These are phyloP conservation scores for Fusarium sp. DNA, from an alignment of 2,329 filamentous ascomycete genomes.

Conservation along the genomic window DNA sequence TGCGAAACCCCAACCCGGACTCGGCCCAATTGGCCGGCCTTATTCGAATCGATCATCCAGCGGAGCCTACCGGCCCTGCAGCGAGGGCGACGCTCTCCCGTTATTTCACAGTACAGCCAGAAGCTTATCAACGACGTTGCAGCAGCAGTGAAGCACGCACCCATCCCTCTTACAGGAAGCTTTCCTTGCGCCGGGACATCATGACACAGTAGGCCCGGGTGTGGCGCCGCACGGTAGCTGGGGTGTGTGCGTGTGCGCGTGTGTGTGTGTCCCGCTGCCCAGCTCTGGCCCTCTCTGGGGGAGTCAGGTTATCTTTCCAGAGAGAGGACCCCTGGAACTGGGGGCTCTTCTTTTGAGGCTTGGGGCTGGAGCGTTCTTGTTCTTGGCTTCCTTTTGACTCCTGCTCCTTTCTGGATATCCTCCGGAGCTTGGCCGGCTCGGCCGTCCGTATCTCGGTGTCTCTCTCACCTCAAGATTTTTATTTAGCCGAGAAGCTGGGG, in stretches of 20 bases:
- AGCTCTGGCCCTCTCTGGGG: background rate
- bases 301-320: background rate
- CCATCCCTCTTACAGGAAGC: conserved; percentile 4
- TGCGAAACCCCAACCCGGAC: conserved; percentile 29
- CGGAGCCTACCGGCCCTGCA: conserved; percentile 29
- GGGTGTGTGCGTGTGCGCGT: background rate
- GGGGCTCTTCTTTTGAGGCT: conserved; percentile 14
- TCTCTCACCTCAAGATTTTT: conserved; percentile 30
- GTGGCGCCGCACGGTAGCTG: conserved; percentile 21
- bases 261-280: background rate
- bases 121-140: conserved; percentile 26
- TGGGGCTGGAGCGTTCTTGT: conserved; percentile 36
- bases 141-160: conserved; percentile 2
- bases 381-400: conserved; percentile 18
- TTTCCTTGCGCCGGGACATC: conserved; percentile 10
- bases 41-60: conserved; percentile 27
- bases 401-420: conserved; percentile 20
- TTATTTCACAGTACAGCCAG: background rate
- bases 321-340: conserved; percentile 17
- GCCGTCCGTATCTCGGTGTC: conserved; percentile 40
- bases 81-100: conserved; percentile 17
- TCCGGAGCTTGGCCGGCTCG: conserved; percentile 34
- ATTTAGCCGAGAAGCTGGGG: conserved; percentile 40
- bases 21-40: conserved; percentile 44
- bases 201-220: conserved; percentile 28